Conservation (phyloP, 345 rosid species). For the Linum lewisii region DNA sequence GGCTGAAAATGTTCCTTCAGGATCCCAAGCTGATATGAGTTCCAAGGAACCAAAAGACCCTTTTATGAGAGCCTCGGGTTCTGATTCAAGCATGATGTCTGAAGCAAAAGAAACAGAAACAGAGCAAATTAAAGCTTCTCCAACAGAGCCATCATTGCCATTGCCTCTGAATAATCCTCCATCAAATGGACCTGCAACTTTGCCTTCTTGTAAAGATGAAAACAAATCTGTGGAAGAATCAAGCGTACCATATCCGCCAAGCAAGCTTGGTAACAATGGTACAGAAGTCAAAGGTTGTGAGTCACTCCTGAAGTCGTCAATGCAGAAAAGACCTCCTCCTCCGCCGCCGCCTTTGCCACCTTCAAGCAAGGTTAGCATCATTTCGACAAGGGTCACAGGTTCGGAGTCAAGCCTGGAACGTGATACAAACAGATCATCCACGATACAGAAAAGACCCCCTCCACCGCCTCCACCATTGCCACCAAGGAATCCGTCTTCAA, state of each 20-base stretch:
- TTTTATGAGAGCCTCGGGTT: background rate
- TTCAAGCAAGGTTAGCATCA: background rate
- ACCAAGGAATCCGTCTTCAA: background rate
- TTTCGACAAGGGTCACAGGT: background rate
- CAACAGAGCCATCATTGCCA: background rate
- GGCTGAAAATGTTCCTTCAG: background rate
- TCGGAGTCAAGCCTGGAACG: background rate
- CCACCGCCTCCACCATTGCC: constrained; percentile 2
- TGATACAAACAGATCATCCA: background rate
- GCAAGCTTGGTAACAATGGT: background rate
- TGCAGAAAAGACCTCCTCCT: no score
- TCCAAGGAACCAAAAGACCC: background rate
- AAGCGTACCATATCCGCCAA: background rate
- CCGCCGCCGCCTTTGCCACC: background rate
- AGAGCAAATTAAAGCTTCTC: background rate
- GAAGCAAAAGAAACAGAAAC: constrained; percentile 2
- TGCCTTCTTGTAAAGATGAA: no score
- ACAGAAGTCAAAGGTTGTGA: no score
- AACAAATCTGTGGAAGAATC: no score
- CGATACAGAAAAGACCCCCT: background rate
- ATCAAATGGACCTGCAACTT: no score
- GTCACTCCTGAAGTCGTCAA: no score
- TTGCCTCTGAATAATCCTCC: no score
- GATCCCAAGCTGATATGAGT: background rate
- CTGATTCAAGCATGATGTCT: background rate